A percentile compares a stretch with the other conserved stretches of the same genome.
These are phyloP conservation scores for Meyerozyma carpophila DNA, from an alignment of 1,139 yeast species.

Conservation along the genomic window DNA sequence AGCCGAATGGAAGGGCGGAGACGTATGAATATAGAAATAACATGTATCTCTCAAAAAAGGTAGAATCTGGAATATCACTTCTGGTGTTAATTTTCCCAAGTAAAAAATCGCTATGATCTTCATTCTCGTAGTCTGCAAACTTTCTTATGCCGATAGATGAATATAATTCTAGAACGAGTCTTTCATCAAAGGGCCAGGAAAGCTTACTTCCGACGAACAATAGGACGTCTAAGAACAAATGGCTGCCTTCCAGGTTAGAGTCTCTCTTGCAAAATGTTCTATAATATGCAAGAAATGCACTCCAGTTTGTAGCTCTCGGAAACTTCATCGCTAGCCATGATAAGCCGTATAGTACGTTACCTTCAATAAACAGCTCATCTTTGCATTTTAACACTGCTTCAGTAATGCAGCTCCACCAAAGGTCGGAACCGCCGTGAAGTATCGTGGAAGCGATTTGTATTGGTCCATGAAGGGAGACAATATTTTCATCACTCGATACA, in stretches of 20 bases:
- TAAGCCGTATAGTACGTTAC: not conserved
- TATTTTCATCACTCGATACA: not conserved
- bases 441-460: not conserved
- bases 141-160: slow-evolving; percentile 25
- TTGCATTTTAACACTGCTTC: not conserved
- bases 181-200: slow-evolving; percentile 36
- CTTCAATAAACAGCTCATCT: not conserved
- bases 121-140: slow-evolving; percentile 37
- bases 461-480: not conserved
- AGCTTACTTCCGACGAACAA: slow-evolving; percentile 21
- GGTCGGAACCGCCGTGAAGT: not conserved
- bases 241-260: slow-evolving; percentile 15
- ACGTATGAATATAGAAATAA: slow-evolving; percentile 29
- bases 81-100: slow-evolving; percentile 22
- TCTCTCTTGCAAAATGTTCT: slow-evolving; percentile 4
- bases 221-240: slow-evolving; percentile 25
- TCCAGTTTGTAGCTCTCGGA: not conserved
- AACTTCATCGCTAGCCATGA: not conserved
- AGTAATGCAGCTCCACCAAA: not conserved
- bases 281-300: not conserved
- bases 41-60: slow-evolving; percentile 37
- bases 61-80: slow-evolving; percentile 27
- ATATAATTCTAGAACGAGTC: slow-evolving; percentile 25
- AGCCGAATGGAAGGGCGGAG: slow-evolving; percentile 22
- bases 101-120: slow-evolving; percentile 20